Base-by-base conservation (phyloP, 306 rosid species). In the Leucaena leucocephala region DNA sequence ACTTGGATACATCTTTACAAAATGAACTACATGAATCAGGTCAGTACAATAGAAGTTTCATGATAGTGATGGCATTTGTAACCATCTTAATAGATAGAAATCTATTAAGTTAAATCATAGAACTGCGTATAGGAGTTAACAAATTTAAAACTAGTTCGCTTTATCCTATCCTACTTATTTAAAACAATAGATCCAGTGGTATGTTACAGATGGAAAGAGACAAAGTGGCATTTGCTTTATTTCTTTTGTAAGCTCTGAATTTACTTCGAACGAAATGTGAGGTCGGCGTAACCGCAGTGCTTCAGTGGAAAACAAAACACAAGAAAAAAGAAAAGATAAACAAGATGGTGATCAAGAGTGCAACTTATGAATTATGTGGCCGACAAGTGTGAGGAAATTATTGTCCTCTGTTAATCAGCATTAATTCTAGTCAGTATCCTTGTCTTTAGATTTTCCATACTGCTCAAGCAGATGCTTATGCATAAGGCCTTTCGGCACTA, bases 21-120 rank as follows among this genome's bases (percentile, higher is more conserved):
- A 65, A 14, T 72, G 70, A 70, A 79, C 76, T 71, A 43, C 34
- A 46, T 70, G 73, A 78, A 45, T 67, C 67, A 81, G 86, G 87
- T 86, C 57, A 79, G 88, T 79, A 15, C 69, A 65, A 40, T 65
- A 43, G n/a, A 27, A 73, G 57, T n/a, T 64, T 58, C 72, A 43
- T 68, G 45, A 76, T 55, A 44, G 49, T 71, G 48, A 17, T 64
- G 34, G 68, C 63, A 34, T 66, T 58, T 36, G 57, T 49, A 45
- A 3, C 40, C 45, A 27, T 50, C 38, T 44, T 70, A 52, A 78
- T 59, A 33, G 75, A 71, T 74, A 73, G 36, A 68, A 68, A 64
- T 44, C 21, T 10, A 49, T 22, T 21, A 62, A 63, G 42, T 79
- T 65, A 68, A 68, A 40, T 43, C 17, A 42, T n/a, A 9, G 17